Conservation (phyloP, 192 early-diverging fungal genomes). For the Entomortierella beljakovae region DNA sequence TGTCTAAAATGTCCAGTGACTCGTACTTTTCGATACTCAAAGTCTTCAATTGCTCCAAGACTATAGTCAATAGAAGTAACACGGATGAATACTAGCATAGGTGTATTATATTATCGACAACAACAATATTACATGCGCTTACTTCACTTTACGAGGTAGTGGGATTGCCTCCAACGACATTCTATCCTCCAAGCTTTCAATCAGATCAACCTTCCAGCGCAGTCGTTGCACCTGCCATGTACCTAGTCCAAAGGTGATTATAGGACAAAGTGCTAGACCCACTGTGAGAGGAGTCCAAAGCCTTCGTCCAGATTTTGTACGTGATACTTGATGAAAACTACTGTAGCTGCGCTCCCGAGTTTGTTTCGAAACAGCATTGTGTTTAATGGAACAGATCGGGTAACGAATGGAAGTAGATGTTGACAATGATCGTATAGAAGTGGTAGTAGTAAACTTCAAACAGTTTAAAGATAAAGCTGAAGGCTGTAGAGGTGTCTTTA, state of each 20-base stretch:
- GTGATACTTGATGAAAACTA: conserved; percentile 30
- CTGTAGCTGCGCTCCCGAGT: conserved; percentile 8
- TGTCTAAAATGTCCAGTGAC: conserved; percentile 77
- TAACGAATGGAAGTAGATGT: background rate
- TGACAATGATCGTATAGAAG: background rate
- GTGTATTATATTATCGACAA: background rate
- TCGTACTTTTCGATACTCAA: conserved; percentile 82
- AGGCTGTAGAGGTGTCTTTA: background rate
- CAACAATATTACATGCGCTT: background rate
- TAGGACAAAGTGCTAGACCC: conserved; percentile 59
- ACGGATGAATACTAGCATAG: no score
- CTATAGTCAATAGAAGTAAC: conserved; percentile 1
- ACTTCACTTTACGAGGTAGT: conserved; percentile 75
- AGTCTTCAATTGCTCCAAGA: conserved; percentile 61
- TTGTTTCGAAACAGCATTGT: background rate
- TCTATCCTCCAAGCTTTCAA: conserved; percentile 75
- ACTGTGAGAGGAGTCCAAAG: conserved; percentile 45
- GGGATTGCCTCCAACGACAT: conserved; percentile 72
- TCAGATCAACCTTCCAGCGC: conserved; percentile 88
- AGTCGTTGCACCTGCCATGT: conserved; percentile 91
- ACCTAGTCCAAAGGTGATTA: conserved; percentile 78
- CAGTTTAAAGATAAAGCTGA: background rate
- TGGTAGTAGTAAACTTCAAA: background rate
- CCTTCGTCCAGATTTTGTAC: conserved; percentile 31
- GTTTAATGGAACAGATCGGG: background rate